A percentile compares a stretch with the other conserved stretches of the same genome.
Conservation (phyloP, 2,329 filamentous ascomycete genomes). For the Ophiocordyceps australis region DNA sequence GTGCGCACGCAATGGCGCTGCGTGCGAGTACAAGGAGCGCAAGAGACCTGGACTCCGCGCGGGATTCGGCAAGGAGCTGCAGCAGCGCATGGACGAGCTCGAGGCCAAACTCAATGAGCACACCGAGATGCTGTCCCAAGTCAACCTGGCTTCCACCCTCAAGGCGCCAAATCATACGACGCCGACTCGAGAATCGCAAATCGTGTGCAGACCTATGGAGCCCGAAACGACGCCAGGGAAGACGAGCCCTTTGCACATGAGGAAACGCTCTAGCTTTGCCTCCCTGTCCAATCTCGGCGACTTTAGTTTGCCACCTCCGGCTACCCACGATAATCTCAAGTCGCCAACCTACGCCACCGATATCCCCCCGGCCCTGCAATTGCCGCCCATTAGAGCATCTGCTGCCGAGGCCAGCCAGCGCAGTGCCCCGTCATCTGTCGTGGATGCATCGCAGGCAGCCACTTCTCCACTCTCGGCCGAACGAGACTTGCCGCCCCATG, state of each 20-base stretch:
- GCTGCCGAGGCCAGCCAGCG: conserved; percentile 32
- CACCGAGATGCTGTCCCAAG: conserved; percentile 37
- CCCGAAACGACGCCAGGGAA: conserved; percentile 32
- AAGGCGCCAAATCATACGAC: conserved; percentile 37
- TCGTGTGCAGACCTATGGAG: conserved; percentile 31
- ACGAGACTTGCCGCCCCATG: conserved; percentile 56
- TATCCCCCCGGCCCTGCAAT: conserved; percentile 10
- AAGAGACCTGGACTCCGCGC: conserved; percentile 49
- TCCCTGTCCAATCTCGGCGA: conserved; percentile 28
- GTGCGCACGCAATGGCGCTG: conserved; percentile 44
- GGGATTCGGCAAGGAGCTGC: conserved; percentile 54
- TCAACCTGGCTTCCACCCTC: conserved; percentile 18
- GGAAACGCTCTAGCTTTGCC: conserved; percentile 34
- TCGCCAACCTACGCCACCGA: conserved; percentile 20
- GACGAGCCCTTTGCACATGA: conserved; percentile 40
- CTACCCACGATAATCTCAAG: conserved; percentile 29
- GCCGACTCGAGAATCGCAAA: conserved; percentile 26
- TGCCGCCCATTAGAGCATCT: conserved; percentile 17
- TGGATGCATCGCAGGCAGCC: conserved; percentile 23
- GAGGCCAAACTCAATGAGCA: conserved; percentile 49
- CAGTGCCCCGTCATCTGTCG: too few relatives aligned
- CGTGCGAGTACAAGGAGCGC: conserved; percentile 50
- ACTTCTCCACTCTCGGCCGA: conserved; percentile 20
- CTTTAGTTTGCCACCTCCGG: conserved; percentile 26
- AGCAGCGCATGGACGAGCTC: conserved; percentile 52